Evolutionary conservation across 2,329 filamentous ascomycete species (phyloP).

Genomic region (Aquanectria penicillioides): DNA sequence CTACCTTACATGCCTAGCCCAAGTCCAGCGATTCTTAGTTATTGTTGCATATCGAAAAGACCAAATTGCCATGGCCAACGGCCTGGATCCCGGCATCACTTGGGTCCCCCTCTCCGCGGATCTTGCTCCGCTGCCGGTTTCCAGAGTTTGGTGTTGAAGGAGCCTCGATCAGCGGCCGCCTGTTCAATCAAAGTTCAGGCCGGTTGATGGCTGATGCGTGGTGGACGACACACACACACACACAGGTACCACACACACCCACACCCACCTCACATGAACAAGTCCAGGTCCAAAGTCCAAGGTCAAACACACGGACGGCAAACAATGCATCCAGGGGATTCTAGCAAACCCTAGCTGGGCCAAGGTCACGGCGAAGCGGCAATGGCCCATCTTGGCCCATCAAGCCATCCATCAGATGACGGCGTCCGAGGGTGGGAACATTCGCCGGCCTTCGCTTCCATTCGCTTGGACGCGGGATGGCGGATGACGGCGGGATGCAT

Average conservation of each 20-base stretch:
- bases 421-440: constrained; percentile 8
- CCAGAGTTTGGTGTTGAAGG: constrained; percentile 2
- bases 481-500: constrained; percentile 12
- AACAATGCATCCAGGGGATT: not conserved
- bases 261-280: too few relatives aligned
- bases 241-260: too few relatives aligned
- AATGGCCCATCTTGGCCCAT: constrained; percentile 3
- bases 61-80: constrained; percentile 3
- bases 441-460: not conserved
- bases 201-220: constrained; percentile 22
- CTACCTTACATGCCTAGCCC: not conserved
- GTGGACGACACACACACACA: not conserved
- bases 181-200: constrained; percentile 37
- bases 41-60: not conserved
- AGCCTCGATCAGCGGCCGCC: constrained; percentile 30
- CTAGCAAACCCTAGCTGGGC: not conserved
- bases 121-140: constrained; percentile 5
- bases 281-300: too few relatives aligned
- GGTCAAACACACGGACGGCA: too few relatives aligned
- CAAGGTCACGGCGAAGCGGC: not conserved
- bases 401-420: constrained; percentile 17
- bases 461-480: constrained; percentile 6
- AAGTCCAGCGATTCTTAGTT: not conserved
- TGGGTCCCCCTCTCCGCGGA: constrained; percentile 11
- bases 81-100: not conserved